These are phyloP conservation scores for Talaromyces sp. DNA, from an alignment of 2,329 filamentous ascomycete genomes.

Conservation along the genomic window DNA sequence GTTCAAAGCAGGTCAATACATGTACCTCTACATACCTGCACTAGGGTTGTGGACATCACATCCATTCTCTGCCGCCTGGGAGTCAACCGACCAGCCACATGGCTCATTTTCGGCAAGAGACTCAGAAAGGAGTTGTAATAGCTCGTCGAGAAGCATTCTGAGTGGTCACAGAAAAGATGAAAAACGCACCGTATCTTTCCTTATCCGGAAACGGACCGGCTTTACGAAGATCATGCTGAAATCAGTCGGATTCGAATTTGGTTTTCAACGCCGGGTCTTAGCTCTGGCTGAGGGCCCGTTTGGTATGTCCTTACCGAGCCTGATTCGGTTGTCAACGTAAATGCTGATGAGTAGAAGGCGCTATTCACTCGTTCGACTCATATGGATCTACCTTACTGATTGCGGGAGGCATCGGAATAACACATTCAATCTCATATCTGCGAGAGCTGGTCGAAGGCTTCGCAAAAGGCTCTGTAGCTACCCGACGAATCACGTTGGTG, in stretches of 20 bases:
- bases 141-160: constrained; percentile 33
- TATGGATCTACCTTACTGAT: constrained; percentile 85
- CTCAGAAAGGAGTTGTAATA: constrained; percentile 2
- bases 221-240: constrained; percentile 72
- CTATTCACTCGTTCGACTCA: constrained; percentile 73
- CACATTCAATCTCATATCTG: constrained; percentile 81
- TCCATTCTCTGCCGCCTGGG: constrained; percentile 69
- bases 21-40: constrained; percentile 63
- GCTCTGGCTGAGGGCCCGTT: constrained; percentile 84
- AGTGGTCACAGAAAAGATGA: constrained; percentile 33
- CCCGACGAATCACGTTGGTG: constrained; percentile 70
- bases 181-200: constrained; percentile 64
- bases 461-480: constrained; percentile 65
- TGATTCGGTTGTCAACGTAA: not conserved
- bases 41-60: constrained; percentile 65
- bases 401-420: constrained; percentile 87
- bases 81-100: not conserved
- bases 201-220: constrained; percentile 76
- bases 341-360: constrained; percentile 34
- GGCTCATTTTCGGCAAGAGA: not conserved
- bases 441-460: constrained; percentile 65
- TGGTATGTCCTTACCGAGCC: constrained; percentile 34
- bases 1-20: constrained; percentile 63
- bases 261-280: constrained; percentile 54
- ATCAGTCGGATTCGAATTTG: constrained; percentile 54